These are phyloP conservation scores for Suhomyces taliae DNA, from an alignment of 1,139 yeast species.

Conservation along the genomic window DNA sequence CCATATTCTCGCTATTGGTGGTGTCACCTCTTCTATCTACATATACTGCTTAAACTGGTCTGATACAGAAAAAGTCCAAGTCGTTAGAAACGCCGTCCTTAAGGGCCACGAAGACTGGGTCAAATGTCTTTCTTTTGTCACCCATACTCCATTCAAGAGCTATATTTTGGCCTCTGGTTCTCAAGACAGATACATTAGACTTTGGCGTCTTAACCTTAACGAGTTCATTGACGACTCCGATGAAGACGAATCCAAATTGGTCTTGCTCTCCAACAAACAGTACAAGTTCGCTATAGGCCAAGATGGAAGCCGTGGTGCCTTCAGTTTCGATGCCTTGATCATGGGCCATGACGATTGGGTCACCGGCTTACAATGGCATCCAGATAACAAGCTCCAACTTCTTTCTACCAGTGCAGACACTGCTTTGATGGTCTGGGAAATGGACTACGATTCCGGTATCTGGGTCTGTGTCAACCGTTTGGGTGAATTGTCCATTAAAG, in stretches of 20 bases:
- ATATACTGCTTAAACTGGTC: slow-evolving; percentile 47
- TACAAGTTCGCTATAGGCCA: slow-evolving; percentile 50
- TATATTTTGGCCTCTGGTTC: slow-evolving; percentile 80
- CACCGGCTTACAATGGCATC: slow-evolving; percentile 81
- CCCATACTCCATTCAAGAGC: slow-evolving; percentile 45
- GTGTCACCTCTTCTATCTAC: slow-evolving; percentile 62
- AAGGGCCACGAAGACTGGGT: slow-evolving; percentile 97
- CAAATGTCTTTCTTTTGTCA: slow-evolving; percentile 64
- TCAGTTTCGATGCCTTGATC: slow-evolving; percentile 86
- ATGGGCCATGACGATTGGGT: slow-evolving; percentile 99
- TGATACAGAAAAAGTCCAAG: slow-evolving; percentile 15
- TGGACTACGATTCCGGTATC: slow-evolving; percentile 81
- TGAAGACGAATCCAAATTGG: slow-evolving; percentile 54
- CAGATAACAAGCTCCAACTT: slow-evolving; percentile 52
- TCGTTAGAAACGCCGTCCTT: slow-evolving; percentile 51
- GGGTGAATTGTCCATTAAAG: slow-evolving; percentile 92
- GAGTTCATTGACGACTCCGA: slow-evolving; percentile 57
- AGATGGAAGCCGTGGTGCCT: slow-evolving; percentile 40
- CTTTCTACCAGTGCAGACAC: slow-evolving; percentile 93
- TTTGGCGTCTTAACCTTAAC: slow-evolving; percentile 73
- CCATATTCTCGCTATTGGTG: slow-evolving; percentile 75
- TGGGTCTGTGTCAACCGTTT: slow-evolving; percentile 83
- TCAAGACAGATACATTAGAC: slow-evolving; percentile 83
- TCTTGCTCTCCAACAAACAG: slow-evolving; percentile 63
- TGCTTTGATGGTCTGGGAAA: slow-evolving; percentile 93